These are phyloP conservation scores for Salix brachista DNA, from an alignment of 345 rosid genomes.

Conservation along the genomic window DNA sequence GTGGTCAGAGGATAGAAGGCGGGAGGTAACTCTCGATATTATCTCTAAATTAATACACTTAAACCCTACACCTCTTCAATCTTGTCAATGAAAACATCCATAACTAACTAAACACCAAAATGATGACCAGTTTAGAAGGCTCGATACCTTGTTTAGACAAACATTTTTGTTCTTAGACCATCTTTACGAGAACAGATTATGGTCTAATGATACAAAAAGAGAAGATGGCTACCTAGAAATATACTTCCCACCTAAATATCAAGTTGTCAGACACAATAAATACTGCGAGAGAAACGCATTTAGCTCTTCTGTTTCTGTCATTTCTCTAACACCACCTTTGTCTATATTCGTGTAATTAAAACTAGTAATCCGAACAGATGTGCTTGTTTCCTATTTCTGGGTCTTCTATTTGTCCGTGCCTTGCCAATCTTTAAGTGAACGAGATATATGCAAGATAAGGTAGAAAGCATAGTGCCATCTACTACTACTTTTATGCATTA, in stretches of 20 bases:
- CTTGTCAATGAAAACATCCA: slow-evolving; percentile 21
- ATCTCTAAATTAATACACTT: slow-evolving; percentile 9
- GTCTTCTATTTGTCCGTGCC: slow-evolving; percentile 6
- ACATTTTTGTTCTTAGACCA: slow-evolving; percentile 11
- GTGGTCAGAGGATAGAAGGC: slow-evolving; percentile 18
- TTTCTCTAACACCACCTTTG: slow-evolving; percentile 45
- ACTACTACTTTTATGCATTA: background rate
- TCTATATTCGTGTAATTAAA: slow-evolving; percentile 14
- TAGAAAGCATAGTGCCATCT: slow-evolving; percentile 10
- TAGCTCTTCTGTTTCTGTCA: slow-evolving; percentile 58
- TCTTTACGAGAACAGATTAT: slow-evolving; percentile 13
- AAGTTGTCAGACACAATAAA: slow-evolving; percentile 23
- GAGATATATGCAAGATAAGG: slow-evolving; percentile 8
- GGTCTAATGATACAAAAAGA: slow-evolving; percentile 22
- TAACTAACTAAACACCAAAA: slow-evolving; percentile 40
- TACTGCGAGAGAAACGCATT: slow-evolving; percentile 21
- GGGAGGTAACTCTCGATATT: slow-evolving; percentile 36
- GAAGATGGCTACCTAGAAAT: slow-evolving; percentile 40
- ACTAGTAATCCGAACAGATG: slow-evolving; percentile 2
- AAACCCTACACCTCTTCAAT: slow-evolving; percentile 24
- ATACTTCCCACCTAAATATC: slow-evolving; percentile 48
- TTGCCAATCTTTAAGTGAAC: slow-evolving; percentile 4
- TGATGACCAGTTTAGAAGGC: slow-evolving; percentile 17
- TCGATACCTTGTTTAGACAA: slow-evolving; percentile 25
- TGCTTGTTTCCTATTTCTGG: slow-evolving; percentile 21